Percentiles rank a stretch among this genome's conserved stretches.
Conservation (phyloP, 2,329 filamentous ascomycete genomes). For the Epichloe baconii region DNA sequence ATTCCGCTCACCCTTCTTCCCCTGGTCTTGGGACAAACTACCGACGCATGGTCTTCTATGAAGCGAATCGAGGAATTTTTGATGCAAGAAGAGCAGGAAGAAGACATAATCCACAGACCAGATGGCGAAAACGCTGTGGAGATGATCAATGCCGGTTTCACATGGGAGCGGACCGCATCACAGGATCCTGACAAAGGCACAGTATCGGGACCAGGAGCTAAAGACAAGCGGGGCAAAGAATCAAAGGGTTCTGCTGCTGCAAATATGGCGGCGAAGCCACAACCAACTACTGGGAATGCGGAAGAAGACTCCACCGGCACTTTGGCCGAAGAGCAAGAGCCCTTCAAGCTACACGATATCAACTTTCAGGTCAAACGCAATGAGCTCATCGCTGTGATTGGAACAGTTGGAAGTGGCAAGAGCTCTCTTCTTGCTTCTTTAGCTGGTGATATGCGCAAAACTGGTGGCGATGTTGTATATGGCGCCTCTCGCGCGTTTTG, state of each 20-base stretch:
- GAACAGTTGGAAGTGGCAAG: constrained; percentile 81
- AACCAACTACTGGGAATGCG: constrained; percentile 20
- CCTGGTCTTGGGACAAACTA: constrained; percentile 74
- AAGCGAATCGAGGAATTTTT: constrained; percentile 81
- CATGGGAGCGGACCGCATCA: constrained; percentile 63
- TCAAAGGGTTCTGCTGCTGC: constrained; percentile 24
- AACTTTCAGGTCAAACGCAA: constrained; percentile 57
- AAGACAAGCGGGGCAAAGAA: constrained; percentile 26
- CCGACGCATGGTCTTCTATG: constrained; percentile 78
- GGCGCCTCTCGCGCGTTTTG: constrained; percentile 80
- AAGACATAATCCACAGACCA: constrained; percentile 45
- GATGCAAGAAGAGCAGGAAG: constrained; percentile 69
- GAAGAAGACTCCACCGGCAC: constrained; percentile 40
- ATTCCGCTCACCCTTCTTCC: constrained; percentile 84
- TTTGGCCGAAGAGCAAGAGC: constrained; percentile 44
- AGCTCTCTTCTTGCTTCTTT: constrained; percentile 78
- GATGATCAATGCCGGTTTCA: constrained; percentile 63
- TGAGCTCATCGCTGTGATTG: constrained; percentile 76
- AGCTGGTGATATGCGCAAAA: constrained; percentile 88
- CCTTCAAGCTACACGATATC: constrained; percentile 60
- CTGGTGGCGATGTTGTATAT: constrained; percentile 56
- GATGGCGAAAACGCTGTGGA: constrained; percentile 58
- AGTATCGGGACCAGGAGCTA: constrained; percentile 20
- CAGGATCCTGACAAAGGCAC: constrained; percentile 33
- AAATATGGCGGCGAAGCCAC: constrained; percentile 18